Evolutionary conservation across 202 grass and related monocot genomes (phyloP).

Genomic region (Schoenoplectus tabernaemontani): DNA sequence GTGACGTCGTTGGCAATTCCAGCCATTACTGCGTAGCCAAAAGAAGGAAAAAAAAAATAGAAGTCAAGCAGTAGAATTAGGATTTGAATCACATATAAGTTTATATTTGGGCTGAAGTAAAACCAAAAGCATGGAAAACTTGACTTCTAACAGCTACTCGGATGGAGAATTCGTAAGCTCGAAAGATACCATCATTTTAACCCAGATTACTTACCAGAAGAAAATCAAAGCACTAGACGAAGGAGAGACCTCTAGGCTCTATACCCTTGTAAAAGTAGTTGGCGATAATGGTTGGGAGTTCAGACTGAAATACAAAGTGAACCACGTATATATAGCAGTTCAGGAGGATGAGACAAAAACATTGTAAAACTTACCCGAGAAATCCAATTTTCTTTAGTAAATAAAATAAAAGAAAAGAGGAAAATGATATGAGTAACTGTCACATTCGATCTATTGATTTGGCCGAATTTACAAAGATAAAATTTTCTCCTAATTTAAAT

Average conservation of each 20-base stretch:
- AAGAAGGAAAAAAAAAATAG: neutral
- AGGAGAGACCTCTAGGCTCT: neutral
- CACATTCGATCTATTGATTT: too few species aligned
- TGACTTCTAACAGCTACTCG: neutral
- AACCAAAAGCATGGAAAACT: neutral
- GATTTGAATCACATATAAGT: neutral
- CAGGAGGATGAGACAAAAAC: neutral
- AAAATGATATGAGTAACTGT: too few species aligned
- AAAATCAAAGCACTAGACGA: neutral
- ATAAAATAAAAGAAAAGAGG: neutral
- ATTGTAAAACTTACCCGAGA: too few species aligned
- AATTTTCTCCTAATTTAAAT: too few species aligned
- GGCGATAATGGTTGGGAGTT: neutral
- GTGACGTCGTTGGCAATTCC: constrained; percentile 46
- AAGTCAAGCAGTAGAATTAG: neutral
- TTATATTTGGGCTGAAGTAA: neutral
- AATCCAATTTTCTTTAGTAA: neutral
- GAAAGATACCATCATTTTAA: neutral
- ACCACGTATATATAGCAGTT: neutral
- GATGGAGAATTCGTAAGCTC: neutral
- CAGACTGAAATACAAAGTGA: neutral
- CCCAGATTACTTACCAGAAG: neutral
- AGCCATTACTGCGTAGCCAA: neutral
- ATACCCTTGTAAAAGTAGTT: neutral
- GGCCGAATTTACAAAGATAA: too few species aligned